Conservation (phyloP, 2,329 filamentous ascomycete genomes). For the Colletotrichum filicis region DNA sequence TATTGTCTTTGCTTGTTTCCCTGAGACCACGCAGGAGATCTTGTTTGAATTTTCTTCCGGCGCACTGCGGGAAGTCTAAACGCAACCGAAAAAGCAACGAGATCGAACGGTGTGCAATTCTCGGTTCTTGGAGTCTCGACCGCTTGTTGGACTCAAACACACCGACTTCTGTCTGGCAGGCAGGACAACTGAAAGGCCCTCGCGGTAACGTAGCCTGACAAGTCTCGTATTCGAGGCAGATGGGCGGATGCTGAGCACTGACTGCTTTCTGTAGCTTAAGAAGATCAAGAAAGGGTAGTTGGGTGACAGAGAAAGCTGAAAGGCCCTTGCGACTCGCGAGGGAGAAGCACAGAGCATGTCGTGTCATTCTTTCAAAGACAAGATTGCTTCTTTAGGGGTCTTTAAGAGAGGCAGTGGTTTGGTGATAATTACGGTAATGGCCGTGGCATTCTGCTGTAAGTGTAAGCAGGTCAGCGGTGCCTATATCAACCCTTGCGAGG, state of each 20-base stretch:
- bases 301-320: neutral
- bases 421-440: neutral
- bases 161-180: neutral
- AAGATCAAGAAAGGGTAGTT: too few relatives aligned
- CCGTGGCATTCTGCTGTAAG: neutral
- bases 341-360: neutral
- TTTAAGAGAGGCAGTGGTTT: neutral
- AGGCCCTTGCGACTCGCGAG: neutral
- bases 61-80: slow-evolving; percentile 4
- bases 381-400: slow-evolving; percentile 10
- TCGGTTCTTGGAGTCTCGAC: neutral
- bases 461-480: neutral
- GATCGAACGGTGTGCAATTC: slow-evolving; percentile 15
- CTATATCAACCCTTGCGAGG: neutral
- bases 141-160: slow-evolving; percentile 4
- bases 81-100: slow-evolving; percentile 9
- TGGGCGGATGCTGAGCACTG: slow-evolving; percentile 2
- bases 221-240: slow-evolving; percentile 7
- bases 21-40: neutral
- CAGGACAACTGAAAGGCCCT: neutral
- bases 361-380: neutral
- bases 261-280: neutral
- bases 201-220: neutral
- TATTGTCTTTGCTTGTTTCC: slow-evolving; percentile 1
- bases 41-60: neutral